Conservation (phyloP, 768 basidiomycete genomes). For the Leccinum uliginosum region DNA sequence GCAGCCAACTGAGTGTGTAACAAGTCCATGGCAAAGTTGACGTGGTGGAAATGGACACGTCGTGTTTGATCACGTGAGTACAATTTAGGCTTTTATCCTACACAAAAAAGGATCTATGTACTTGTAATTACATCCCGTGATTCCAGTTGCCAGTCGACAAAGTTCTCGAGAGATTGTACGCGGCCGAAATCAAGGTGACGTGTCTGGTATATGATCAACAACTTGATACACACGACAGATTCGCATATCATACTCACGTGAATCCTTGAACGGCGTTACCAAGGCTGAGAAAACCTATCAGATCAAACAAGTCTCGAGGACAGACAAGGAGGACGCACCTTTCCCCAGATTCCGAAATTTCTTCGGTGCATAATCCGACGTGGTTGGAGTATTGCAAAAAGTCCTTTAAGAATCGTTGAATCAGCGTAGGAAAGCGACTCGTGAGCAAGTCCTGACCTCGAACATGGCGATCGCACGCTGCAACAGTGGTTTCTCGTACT, state of each 20-base stretch:
- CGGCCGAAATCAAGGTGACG: slow-evolving; percentile 80
- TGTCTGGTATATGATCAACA: slow-evolving; percentile 42
- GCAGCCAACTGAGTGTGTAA: slow-evolving; percentile 52
- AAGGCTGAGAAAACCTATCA: slow-evolving; percentile 40
- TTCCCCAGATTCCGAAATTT: slow-evolving; percentile 82
- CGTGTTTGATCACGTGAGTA: slow-evolving; percentile 12
- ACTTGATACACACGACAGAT: background rate
- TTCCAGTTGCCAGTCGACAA: slow-evolving; percentile 14
- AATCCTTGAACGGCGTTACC: slow-evolving; percentile 90
- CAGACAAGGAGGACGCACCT: slow-evolving; percentile 44
- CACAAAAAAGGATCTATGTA: too few species aligned
- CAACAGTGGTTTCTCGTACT: slow-evolving; percentile 66
- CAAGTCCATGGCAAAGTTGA: slow-evolving; percentile 38
- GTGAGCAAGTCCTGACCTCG: slow-evolving; percentile 50
- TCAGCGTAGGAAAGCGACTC: background rate
- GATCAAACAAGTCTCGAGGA: background rate
- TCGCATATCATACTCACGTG: slow-evolving; percentile 50
- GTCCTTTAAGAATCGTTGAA: slow-evolving; percentile 39
- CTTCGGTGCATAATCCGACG: slow-evolving; percentile 81
- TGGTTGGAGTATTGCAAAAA: slow-evolving; percentile 84
- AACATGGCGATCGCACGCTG: slow-evolving; percentile 79
- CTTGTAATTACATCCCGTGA: background rate
- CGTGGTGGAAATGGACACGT: slow-evolving; percentile 6
- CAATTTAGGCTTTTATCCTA: too few species aligned
- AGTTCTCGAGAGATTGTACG: slow-evolving; percentile 78